Evolutionary conservation across 2,329 filamentous ascomycete species (phyloP), one percentile per base, ranked within the genome.

Genomic region (Pseudogymnoascus sp.): DNA sequence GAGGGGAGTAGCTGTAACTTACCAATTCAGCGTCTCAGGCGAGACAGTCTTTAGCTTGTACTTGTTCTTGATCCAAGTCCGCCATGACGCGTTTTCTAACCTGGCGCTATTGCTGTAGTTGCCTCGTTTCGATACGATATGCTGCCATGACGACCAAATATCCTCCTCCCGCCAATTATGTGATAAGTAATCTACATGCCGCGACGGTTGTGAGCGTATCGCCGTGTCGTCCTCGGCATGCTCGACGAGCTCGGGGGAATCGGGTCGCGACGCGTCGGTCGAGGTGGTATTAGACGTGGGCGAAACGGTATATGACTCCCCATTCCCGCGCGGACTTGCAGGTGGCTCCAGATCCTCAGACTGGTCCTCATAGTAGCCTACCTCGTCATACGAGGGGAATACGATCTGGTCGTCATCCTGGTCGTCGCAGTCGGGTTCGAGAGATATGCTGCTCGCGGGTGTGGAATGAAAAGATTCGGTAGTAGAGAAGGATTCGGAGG

Each of bases 91-190:
- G 76, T 99, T 97, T 76, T 97, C 95, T 31, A 97, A 77, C 60
- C 95, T 83, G 35, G 87, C 87, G 36, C 89, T 85, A 74, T 97
- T 93, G 69, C 85, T 87, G 68, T 96, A 96, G 62, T 90, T 84
- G 65, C 86, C 86, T 70, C 88, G 83, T 71, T 91, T 89, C 28
- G 89, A 87, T 15, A 93, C 87, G 69, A 97, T 91, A 73, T 96
- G 95, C 73, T 92, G 87, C 95, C 95, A 97, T 1, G 93, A 97
- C 5, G 90, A 88, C 93, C 93, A 97, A 15, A 97, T 96, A 76
- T 99, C 95, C 76, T 97, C 93, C 76, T 97, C 93, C 66, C 84
- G 87, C 95, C 95, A 99, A 67, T 96, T 87, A 73, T 97, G 91
- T 17, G 93, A 96, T 38, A 97, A 82, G 73, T 97, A 99, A 78